Base-by-base conservation (phyloP, 305 asterid genomes). In the Fraxinus dipetala region DNA sequence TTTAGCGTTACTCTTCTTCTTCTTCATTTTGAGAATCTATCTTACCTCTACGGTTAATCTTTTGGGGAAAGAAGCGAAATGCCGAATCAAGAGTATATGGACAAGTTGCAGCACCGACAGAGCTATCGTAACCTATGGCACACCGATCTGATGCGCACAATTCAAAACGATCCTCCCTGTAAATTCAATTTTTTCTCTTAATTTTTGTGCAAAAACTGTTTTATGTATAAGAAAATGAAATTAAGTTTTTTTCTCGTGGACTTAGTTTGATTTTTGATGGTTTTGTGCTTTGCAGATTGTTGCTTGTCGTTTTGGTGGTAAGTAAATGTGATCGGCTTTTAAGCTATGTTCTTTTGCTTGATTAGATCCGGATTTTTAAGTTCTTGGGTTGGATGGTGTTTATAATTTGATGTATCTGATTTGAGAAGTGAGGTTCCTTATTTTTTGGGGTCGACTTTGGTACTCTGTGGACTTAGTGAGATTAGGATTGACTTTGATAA, bases 221-320 rank as follows among this genome's bases (percentile, higher is more conserved):
- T 13, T 67, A 0, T 14, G 6, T 65, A 10, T 20, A 18, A 13
- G 20, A 24, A 8, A 6, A 35, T 6, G 34, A 9, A 5, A 28
- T 72, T 75, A 72, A 22, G 34, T 40, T 10, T 1, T 36, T 31
- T 11, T 34, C n/a, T 31, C 84, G 11, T 80, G 63, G 75, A 43
- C 78, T 38, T 75, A 31, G 8, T 81, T 45, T 79, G 5, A 78
- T 77, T 24, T 45, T 59, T 54, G 14, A 4, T 70, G 13, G 5
- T 74, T 75, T 82, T 76, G 10, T 84, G 36, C 8, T 70, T 74
- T 73, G 93, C 98, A 95, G 98, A 90, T 91, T 95, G 98, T 84
- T 95, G 98, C 90, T 80, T 93, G 79, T 75, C 98, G 73, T 77
- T 95, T 20, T 95, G 96, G 97, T 95, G 98, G 98, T 95, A 83